Base-by-base conservation (phyloP, 2,329 filamentous ascomycete genomes). In the Penicillium italicum region DNA sequence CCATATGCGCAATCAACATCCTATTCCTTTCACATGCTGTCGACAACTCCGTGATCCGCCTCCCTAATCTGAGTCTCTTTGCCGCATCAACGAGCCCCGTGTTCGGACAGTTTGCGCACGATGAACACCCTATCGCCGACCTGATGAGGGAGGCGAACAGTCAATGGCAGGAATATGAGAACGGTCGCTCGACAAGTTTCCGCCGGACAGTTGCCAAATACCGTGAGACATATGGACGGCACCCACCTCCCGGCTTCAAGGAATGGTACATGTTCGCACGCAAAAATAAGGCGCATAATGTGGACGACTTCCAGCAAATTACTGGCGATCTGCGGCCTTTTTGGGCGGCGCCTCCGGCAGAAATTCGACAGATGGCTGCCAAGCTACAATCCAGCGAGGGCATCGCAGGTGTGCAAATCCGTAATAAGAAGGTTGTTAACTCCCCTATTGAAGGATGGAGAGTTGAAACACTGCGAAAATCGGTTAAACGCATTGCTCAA, bases 401-500 rank as follows among this genome's bases (percentile, higher is more conserved):
- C 3, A 66, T 69, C 9, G 59, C 69, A 1, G 69, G 69, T 26
- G 61, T 74, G 16, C 69, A 72, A 44, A 64, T 74, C 40, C 69
- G 72, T 10, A 58, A 72, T 31, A 62, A 69, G 45, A 67, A 70
- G 42, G 57, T 72, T 20, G 69, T 74, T 12, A 14, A 55, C 18
- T 71, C 69, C 57, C 69, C 72, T 10, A 71, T 66, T n/a, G 69
- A 71, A 53, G 59, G 52, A 4, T 79, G 77, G 77, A 69, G 77
- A 36, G 69, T 73, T 4, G 69, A 78, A 22, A 76, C 73, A 0
- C 70, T 78, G 48, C 67, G 67, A 24, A 66, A 70, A 4, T 72
- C 84, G 12, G 77, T 86, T 22, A 62, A 66, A 2, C 79, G 81
- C 54, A 82, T 85, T 34, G 78, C 81, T 26, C 66, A 77, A 14